Conservation (phyloP, 495 filamentous ascomycete species). For the Podospora pseudoanserina region DNA sequence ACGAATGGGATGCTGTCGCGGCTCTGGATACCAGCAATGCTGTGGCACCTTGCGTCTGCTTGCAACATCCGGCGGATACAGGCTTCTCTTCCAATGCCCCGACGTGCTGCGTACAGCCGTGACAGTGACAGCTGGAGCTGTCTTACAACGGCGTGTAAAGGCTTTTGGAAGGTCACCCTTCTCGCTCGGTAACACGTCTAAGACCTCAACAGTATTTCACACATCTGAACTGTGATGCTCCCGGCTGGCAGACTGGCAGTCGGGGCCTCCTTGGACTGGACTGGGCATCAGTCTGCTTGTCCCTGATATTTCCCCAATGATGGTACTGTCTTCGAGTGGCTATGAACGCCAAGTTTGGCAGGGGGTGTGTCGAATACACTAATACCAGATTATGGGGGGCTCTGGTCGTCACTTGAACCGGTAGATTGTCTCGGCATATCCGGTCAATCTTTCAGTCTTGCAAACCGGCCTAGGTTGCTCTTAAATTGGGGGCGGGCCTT, state of each 20-base stretch:
- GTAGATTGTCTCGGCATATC: neutral
- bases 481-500: neutral
- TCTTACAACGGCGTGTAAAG: slow-evolving; percentile 14
- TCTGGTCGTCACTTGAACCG: neutral
- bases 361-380: neutral
- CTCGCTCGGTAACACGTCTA: neutral
- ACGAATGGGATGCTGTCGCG: slow-evolving; percentile 12
- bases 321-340: neutral
- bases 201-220: slow-evolving; percentile 1
- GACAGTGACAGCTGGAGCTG: slow-evolving; percentile 11
- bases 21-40: slow-evolving; percentile 10
- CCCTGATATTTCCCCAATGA: neutral
- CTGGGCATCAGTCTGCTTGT: slow-evolving; percentile 11
- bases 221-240: neutral
- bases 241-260: slow-evolving; percentile 3
- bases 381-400: neutral
- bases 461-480: neutral
- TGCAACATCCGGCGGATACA: neutral
- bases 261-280: neutral
- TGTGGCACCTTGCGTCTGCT: neutral
- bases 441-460: neutral
- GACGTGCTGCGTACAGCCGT: slow-evolving; percentile 14
- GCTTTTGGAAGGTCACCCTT: slow-evolving; percentile 8
- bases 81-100: slow-evolving; percentile 15
- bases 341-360: neutral